phyloP scores from a whole-genome alignment of 169 alveolate species.

The Blepharisma undulans region DNA sequence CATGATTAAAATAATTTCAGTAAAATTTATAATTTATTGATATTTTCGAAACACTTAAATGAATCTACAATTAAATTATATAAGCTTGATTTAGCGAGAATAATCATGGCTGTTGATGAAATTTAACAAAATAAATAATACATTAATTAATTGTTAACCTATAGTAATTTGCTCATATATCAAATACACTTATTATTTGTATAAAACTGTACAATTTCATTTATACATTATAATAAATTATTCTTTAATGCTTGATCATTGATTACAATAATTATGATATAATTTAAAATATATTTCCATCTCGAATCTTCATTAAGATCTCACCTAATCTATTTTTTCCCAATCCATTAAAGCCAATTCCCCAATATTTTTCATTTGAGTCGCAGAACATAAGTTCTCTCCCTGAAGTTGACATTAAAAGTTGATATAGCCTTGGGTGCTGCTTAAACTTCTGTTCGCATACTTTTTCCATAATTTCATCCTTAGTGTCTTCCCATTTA shows the following conservation, averaged over 20 bases:
- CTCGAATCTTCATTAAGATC: conserved; percentile 24
- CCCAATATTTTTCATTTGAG: conserved; percentile 13
- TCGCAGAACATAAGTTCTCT: not conserved
- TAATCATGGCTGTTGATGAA: too few relatives aligned
- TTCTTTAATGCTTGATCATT: not conserved
- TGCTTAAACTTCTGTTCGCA: not conserved
- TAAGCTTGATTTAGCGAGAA: too few relatives aligned
- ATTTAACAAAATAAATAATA: too few relatives aligned
- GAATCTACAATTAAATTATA: too few relatives aligned
- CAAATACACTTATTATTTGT: not conserved
- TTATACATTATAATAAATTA: too few relatives aligned
- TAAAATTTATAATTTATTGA: too few relatives aligned
- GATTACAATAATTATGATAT: not conserved
- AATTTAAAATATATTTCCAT: not conserved
- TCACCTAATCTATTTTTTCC: conserved; percentile 14
- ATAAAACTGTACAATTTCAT: not conserved
- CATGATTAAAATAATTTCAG: not conserved
- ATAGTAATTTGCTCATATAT: too few relatives aligned
- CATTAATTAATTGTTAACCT: too few relatives aligned
- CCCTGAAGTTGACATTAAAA: not conserved
- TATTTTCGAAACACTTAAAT: too few relatives aligned
- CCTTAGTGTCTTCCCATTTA: not conserved
- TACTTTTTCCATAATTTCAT: not conserved
- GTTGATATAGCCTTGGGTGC: conserved; percentile 12
- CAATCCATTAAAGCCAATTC: conserved; percentile 34